Evolutionary conservation across 495 filamentous ascomycete genomes (phyloP).

Genomic region (Tetracladium setigerum): DNA sequence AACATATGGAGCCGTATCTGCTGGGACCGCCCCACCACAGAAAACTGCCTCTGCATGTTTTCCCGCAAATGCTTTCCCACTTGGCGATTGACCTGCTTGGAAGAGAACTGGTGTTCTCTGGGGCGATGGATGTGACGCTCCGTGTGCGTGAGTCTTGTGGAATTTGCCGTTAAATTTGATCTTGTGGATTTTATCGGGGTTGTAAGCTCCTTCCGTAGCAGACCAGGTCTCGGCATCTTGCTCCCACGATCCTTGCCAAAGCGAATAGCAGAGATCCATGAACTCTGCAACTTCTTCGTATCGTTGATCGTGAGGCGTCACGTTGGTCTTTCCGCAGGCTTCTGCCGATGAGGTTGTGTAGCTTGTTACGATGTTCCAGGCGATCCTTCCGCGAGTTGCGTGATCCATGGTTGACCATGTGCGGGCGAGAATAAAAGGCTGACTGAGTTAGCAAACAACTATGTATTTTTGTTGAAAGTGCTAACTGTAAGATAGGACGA

Average conservation of each 20-base stretch:
- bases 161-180: constrained; percentile 55
- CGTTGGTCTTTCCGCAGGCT: constrained; percentile 46
- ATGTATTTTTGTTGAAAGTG: not conserved
- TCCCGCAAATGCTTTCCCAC: constrained; percentile 50
- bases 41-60: constrained; percentile 60
- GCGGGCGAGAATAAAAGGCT: constrained; percentile 50
- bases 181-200: constrained; percentile 46
- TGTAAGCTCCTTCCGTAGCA: constrained; percentile 42
- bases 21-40: constrained; percentile 46
- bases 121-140: constrained; percentile 53
- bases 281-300: constrained; percentile 56
- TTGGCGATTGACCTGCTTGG: constrained; percentile 54
- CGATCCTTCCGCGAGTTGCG: constrained; percentile 49
- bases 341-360: constrained; percentile 54
- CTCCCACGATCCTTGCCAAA: constrained; percentile 57
- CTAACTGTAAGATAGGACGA: constrained; percentile 37
- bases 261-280: constrained; percentile 44
- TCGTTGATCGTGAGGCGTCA: constrained; percentile 52
- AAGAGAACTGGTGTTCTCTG: constrained; percentile 58
- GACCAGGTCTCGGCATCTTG: constrained; percentile 43
- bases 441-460: constrained; percentile 22
- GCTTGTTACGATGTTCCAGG: constrained; percentile 59
- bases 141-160: constrained; percentile 41
- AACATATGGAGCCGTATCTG: constrained; percentile 43
- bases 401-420: constrained; percentile 59